Evolutionary conservation across 176 grass and related monocot genomes (phyloP).

Genomic region (Lolium perenne): DNA sequence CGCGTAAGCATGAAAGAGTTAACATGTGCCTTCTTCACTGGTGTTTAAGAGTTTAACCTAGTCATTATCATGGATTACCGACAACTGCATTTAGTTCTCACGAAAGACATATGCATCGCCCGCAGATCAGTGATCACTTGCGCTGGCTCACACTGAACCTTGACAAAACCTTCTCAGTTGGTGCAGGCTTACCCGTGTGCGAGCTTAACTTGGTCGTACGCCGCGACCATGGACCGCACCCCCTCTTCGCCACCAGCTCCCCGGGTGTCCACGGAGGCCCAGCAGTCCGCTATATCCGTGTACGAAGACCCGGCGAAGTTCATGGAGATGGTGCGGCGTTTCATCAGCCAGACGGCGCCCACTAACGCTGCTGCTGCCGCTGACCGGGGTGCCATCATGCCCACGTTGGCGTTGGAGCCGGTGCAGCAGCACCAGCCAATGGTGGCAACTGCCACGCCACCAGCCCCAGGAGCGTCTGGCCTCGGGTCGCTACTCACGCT

Average conservation of each 20-base stretch:
- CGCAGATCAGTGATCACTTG: slow-evolving; percentile 2
- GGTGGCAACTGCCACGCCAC: background rate
- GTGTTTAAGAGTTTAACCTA: background rate
- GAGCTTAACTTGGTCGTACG: background rate
- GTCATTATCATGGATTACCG: background rate
- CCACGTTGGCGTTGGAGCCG: background rate
- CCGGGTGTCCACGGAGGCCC: background rate
- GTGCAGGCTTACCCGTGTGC: background rate
- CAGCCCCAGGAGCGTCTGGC: background rate
- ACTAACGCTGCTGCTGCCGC: background rate
- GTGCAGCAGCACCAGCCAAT: slow-evolving; percentile 10
- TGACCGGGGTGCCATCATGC: background rate
- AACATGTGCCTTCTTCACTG: too few species aligned
- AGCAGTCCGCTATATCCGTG: background rate
- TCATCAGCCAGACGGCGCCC: slow-evolving; percentile 36
- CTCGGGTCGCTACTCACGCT: background rate
- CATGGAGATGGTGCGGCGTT: slow-evolving; percentile 56
- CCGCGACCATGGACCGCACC: background rate
- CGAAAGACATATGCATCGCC: background rate
- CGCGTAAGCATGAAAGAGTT: too few species aligned
- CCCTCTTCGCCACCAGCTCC: background rate
- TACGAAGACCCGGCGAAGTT: slow-evolving; percentile 20
- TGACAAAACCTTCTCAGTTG: background rate
- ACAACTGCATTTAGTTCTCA: background rate
- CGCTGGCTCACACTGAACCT: background rate